Evolutionary conservation across 2,329 filamentous ascomycete species (phyloP), one percentile per base, ranked within the genome.

Genomic region (Pezicula radicicola): DNA sequence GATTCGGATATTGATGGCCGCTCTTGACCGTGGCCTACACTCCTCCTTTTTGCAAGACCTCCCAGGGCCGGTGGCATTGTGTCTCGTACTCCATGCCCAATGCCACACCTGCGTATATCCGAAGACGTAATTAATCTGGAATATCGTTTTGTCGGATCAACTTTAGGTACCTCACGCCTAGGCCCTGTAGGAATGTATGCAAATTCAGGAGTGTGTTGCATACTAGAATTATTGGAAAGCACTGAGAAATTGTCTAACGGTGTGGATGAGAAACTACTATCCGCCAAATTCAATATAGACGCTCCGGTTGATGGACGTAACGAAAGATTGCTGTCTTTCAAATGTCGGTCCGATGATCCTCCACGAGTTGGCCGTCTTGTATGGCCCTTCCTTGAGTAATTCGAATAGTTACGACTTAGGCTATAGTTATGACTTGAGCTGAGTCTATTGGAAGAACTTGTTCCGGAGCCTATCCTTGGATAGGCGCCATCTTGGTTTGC

Each of bases 321-420:
- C 42, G 44, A 51, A 48, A 45, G 43, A 42, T 49, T 42, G 39
- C 52, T 57, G 19, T 61, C 50, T 42, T 51, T 55, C 6, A 49
- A 13, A 15, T 49, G 37, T 28, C 51, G 19, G 41, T 54, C 54
- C 10, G 47, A 15, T 10, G 54, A 48, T 9, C 47, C 30, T 2
- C 59, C 16, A 28, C 54, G 54, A 21, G 58, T 55, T 28, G 60
- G 62, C 6, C 54, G 50, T 49, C 57, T 50, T 8, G 46, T 55
- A 35, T 63, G 60, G 2, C 62, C 62, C 51, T 63, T 64, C 18
- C 59, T 52, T 8, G 62, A 64, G 46, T 61, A 63, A 21, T 60
- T 63, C 7, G 63, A 66, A 50, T 63, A 66, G 12, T 56, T 63
- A 9, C 62, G 47, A 12, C 50, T 53, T 8, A 62, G 30, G 13